A percentile compares a stretch with the other conserved stretches of the same genome.
Evolutionary conservation across 2,329 filamentous ascomycete genomes (phyloP).

Genomic region (Penicillium frequentans): DNA sequence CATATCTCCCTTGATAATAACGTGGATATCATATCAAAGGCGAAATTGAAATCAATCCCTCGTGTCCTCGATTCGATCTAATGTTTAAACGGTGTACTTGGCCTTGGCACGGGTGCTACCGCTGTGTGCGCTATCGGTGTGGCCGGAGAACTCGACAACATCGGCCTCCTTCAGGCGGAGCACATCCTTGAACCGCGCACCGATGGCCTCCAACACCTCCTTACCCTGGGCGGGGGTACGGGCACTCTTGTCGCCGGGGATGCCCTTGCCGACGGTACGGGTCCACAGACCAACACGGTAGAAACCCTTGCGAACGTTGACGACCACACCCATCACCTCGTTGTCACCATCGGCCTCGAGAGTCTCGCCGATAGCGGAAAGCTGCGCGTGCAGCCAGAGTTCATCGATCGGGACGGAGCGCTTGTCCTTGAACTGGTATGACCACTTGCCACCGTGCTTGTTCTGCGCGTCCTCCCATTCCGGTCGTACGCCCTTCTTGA

Average conservation of each 20-base stretch:
- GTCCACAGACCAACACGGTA: slow-evolving; percentile 98
- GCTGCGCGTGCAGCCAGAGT: slow-evolving; percentile 95
- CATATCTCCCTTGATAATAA: slow-evolving; percentile 1
- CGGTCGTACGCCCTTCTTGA: slow-evolving; percentile 94
- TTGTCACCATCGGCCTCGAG: slow-evolving; percentile 90
- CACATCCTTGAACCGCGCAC: slow-evolving; percentile 88
- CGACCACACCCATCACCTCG: slow-evolving; percentile 98
- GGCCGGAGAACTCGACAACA: slow-evolving; percentile 89
- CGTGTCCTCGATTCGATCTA: neutral
- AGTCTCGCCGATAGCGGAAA: slow-evolving; percentile 94
- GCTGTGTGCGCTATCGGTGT: slow-evolving; percentile 88
- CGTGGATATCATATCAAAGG: slow-evolving; percentile 8
- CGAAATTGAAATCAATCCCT: slow-evolving; percentile 13
- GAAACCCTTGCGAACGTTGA: slow-evolving; percentile 98
- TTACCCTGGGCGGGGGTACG: slow-evolving; percentile 78
- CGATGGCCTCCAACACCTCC: slow-evolving; percentile 81
- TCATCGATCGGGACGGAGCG: slow-evolving; percentile 87
- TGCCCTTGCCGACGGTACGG: slow-evolving; percentile 82
- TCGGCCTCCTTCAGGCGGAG: slow-evolving; percentile 76
- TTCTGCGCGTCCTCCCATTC: slow-evolving; percentile 99
- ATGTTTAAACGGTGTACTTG: slow-evolving; percentile 76
- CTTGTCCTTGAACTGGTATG: slow-evolving; percentile 97
- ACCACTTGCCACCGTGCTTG: slow-evolving; percentile 99
- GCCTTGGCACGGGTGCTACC: slow-evolving; percentile 95
- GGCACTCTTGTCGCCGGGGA: slow-evolving; percentile 73